Evolutionary conservation across 768 basidiomycete genomes (phyloP).

Genomic region (Cystofilobasidium ferigula): DNA sequence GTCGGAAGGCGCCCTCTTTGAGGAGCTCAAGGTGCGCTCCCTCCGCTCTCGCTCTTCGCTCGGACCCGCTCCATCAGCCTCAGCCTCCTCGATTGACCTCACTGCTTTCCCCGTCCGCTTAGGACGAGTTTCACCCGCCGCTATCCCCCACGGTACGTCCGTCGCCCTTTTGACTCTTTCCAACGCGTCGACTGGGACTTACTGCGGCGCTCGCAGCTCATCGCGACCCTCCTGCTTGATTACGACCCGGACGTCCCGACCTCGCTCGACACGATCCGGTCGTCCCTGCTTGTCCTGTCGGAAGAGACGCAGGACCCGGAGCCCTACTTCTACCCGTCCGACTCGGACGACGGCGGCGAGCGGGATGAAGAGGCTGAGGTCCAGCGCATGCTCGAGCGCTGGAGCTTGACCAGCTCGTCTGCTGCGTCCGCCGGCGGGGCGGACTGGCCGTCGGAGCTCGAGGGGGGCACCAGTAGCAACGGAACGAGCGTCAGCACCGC

Average conservation of each 20-base stretch:
- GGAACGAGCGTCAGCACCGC: background rate
- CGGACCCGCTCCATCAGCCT: too few relatives aligned
- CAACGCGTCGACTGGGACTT: too few relatives aligned
- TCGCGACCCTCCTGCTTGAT: slow-evolving; percentile 17
- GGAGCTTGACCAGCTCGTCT: slow-evolving; percentile 9
- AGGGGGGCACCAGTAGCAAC: background rate
- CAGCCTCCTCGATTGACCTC: too few relatives aligned
- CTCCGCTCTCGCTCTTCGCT: too few relatives aligned
- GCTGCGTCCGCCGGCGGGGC: background rate
- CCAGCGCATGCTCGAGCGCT: slow-evolving; percentile 6
- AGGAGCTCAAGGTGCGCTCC: too few relatives aligned
- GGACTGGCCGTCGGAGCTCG: background rate
- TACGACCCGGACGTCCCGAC: background rate
- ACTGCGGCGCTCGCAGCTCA: slow-evolving; percentile 6
- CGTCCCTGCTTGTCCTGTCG: slow-evolving; percentile 12
- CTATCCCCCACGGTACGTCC: slow-evolving; percentile 16
- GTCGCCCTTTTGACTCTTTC: background rate
- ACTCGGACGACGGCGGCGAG: background rate
- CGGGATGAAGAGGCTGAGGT: background rate
- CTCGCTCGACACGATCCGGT: slow-evolving; percentile 10
- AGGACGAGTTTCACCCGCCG: slow-evolving; percentile 20
- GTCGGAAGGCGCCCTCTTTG: too few relatives aligned
- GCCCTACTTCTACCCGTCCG: background rate
- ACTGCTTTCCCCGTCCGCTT: too few relatives aligned
- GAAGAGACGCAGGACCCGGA: background rate